These are phyloP conservation scores for Dioscorea zingiberensis DNA, from an alignment of 106 monocot species.

Conservation along the genomic window DNA sequence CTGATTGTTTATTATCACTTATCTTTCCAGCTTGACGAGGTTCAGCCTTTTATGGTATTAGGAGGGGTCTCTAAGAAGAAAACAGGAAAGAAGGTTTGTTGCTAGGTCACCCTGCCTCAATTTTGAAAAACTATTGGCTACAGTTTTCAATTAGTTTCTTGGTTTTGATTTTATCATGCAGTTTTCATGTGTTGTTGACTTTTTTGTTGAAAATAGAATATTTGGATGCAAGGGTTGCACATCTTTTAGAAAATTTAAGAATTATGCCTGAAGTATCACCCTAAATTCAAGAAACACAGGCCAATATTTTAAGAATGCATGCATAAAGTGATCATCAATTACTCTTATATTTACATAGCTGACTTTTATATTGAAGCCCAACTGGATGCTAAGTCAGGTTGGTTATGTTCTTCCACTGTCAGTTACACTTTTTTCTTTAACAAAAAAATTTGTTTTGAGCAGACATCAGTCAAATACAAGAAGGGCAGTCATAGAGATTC, in stretches of 20 bases:
- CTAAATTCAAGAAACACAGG: too few relatives aligned
- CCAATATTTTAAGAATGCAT: background rate
- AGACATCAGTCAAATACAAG: constrained; percentile 61
- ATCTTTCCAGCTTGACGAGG: constrained; percentile 67
- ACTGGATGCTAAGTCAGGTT: background rate
- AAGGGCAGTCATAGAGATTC: constrained; percentile 77
- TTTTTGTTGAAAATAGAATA: background rate
- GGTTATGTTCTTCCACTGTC: background rate
- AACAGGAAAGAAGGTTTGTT: constrained; percentile 45
- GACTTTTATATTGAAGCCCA: background rate
- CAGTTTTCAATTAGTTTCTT: background rate
- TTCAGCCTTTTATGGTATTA: constrained; percentile 55
- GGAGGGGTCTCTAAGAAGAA: constrained; percentile 63
- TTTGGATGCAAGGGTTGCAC: background rate
- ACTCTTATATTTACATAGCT: background rate
- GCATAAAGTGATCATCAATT: background rate
- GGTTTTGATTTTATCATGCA: background rate
- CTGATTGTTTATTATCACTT: too few relatives aligned
- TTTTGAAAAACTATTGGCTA: background rate
- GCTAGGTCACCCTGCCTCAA: background rate
- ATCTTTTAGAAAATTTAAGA: background rate
- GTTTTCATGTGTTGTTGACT: background rate
- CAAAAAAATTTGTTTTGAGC: background rate
- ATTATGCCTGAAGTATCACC: background rate
- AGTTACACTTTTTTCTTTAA: background rate